These are phyloP conservation scores for Spathaspora boniae DNA, from an alignment of 805 yeast genomes.

Conservation along the genomic window DNA sequence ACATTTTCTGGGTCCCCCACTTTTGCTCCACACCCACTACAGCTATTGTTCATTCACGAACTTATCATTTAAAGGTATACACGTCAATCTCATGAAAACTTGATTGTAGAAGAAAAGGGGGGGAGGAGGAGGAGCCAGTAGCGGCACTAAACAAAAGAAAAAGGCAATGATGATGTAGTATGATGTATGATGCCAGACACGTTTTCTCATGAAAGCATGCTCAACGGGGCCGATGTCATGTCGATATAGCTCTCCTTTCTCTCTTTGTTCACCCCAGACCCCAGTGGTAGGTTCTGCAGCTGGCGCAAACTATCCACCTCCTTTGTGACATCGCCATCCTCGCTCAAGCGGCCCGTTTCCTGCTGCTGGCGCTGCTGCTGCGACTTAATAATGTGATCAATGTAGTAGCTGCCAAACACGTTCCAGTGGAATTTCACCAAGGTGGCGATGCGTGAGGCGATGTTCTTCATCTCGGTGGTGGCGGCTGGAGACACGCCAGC, in stretches of 20 bases:
- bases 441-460: slow-evolving; percentile 59
- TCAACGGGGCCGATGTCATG: slow-evolving; percentile 9
- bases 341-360: background rate
- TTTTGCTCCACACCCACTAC: too few relatives aligned
- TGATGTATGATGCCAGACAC: background rate
- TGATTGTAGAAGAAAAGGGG: background rate
- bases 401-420: slow-evolving; percentile 73
- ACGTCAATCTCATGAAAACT: background rate
- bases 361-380: slow-evolving; percentile 5
- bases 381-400: slow-evolving; percentile 25
- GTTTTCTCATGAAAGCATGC: slow-evolving; percentile 9
- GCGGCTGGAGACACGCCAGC: slow-evolving; percentile 5
- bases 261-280: too few relatives aligned
- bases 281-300: too few relatives aligned
- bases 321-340: background rate
- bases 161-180: background rate
- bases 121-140: too few relatives aligned
- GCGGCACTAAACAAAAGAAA: background rate
- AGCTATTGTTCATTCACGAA: background rate
- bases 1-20: too few relatives aligned
- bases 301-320: too few relatives aligned
- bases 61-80: background rate
- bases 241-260: too few relatives aligned
- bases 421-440: slow-evolving; percentile 78
- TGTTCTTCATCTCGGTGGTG: slow-evolving; percentile 48